Evolutionary conservation across 139 green algal genomes (phyloP).

Genomic region (Tetraselmis chui): DNA sequence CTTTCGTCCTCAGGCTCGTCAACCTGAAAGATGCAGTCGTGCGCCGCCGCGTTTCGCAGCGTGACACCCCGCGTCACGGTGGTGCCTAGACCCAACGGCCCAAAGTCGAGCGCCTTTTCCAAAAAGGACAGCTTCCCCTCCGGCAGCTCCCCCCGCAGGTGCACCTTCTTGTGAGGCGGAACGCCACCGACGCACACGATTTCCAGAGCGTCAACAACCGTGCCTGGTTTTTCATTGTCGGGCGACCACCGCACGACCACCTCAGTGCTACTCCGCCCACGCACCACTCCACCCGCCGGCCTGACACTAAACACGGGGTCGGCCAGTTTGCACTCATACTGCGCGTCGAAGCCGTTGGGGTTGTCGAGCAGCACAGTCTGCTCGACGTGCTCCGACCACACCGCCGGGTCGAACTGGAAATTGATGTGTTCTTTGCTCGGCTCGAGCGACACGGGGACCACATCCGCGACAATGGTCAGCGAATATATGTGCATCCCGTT

Average conservation of each 20-base stretch:
- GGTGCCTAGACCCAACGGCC: conserved; percentile 20
- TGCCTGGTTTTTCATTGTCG: not conserved
- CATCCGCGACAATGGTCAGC: conserved; percentile 45
- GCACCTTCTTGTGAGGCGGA: conserved; percentile 6
- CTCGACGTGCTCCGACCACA: conserved; percentile 43
- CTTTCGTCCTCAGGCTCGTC: not conserved
- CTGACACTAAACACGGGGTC: not conserved
- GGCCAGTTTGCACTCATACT: not conserved
- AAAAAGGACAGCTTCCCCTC: conserved; percentile 4
- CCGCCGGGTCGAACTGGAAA: conserved; percentile 51
- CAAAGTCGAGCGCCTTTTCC: conserved; percentile 7
- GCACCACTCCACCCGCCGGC: not conserved
- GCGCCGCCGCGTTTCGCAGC: conserved; percentile 33
- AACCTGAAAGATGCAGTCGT: conserved; percentile 38
- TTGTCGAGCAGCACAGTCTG: conserved; percentile 34
- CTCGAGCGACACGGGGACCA: conserved; percentile 57
- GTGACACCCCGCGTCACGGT: conserved; percentile 26
- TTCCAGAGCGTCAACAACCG: not conserved
- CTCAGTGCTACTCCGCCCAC: not conserved
- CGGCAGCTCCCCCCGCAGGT: conserved; percentile 12
- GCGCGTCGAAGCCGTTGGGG: conserved; percentile 5
- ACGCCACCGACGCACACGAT: conserved; percentile 2
- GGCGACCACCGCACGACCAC: conserved; percentile 8
- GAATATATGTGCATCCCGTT: conserved; percentile 53
- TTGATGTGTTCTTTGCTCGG: conserved; percentile 45